These are phyloP conservation scores for Candida parachauliodes DNA, from an alignment of 805 yeast species.

Conservation along the genomic window DNA sequence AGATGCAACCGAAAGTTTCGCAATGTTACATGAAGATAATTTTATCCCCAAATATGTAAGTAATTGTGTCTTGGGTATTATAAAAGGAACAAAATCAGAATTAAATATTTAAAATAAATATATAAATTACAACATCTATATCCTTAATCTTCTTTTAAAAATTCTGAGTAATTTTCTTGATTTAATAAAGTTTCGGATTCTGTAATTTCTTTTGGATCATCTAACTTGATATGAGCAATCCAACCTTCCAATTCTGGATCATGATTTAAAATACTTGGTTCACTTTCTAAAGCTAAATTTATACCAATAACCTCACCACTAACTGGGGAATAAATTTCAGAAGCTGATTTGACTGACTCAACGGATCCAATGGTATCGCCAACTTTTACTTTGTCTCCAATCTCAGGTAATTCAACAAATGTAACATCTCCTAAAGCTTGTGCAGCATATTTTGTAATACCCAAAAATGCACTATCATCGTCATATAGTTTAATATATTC, in stretches of 20 bases:
- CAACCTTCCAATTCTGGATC: constrained; percentile 96
- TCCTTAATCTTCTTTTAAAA: constrained; percentile 44
- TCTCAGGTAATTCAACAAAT: constrained; percentile 83
- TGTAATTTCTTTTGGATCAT: constrained; percentile 33
- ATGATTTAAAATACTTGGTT: constrained; percentile 74
- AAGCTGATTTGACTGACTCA: constrained; percentile 91
- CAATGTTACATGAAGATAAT: constrained; percentile 54
- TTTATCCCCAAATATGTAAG: constrained; percentile 49
- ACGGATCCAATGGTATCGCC: constrained; percentile 91
- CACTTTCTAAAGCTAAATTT: constrained; percentile 60
- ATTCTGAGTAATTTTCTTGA: constrained; percentile 53
- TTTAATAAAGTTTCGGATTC: constrained; percentile 45
- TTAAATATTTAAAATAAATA: constrained; percentile 15
- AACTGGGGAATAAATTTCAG: constrained; percentile 89
- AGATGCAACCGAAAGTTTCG: constrained; percentile 49
- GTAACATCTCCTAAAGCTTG: constrained; percentile 98
- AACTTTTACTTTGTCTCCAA: constrained; percentile 53
- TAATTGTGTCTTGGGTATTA: constrained; percentile 45
- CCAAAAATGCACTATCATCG: constrained; percentile 80
- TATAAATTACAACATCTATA: not conserved
- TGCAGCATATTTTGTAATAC: constrained; percentile 92
- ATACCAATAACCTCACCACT: constrained; percentile 70
- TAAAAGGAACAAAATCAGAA: constrained; percentile 46
- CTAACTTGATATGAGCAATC: constrained; percentile 74
- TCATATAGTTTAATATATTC: constrained; percentile 90